Conservation (phyloP, 1,139 yeast species). For the Candida labiduridarum region DNA sequence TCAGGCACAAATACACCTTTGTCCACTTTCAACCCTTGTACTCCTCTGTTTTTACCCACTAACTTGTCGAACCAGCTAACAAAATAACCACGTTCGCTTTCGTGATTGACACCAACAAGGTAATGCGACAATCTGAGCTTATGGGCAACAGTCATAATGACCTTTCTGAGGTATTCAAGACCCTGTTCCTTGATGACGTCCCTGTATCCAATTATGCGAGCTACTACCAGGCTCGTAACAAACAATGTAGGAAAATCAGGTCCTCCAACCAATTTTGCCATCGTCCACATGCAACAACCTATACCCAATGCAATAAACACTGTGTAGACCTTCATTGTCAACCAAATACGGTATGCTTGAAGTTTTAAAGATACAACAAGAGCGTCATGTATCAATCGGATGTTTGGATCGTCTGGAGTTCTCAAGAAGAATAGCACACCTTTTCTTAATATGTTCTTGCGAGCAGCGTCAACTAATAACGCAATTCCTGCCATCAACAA, state of each 20-base stretch:
- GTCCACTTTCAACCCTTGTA: neutral
- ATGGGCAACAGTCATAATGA: conserved; percentile 59
- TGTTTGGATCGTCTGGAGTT: conserved; percentile 93
- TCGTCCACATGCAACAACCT: conserved; percentile 61
- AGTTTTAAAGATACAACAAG: conserved; percentile 70
- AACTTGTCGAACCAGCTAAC: conserved; percentile 27
- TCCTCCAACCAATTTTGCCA: conserved; percentile 39
- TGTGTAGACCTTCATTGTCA: conserved; percentile 79
- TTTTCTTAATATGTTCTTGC: conserved; percentile 72
- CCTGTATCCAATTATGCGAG: neutral
- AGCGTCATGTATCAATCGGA: conserved; percentile 87
- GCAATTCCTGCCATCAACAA: conserved; percentile 87
- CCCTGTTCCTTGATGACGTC: neutral
- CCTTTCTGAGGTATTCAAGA: conserved; percentile 25
- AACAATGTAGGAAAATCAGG: conserved; percentile 15
- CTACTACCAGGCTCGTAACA: neutral
- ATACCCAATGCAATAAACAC: conserved; percentile 73
- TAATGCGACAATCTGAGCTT: conserved; percentile 76
- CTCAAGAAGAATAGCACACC: conserved; percentile 91
- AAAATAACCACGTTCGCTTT: conserved; percentile 74
- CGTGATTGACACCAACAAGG: conserved; percentile 66
- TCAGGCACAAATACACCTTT: conserved; percentile 57
- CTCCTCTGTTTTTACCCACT: conserved; percentile 32
- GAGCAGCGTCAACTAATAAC: conserved; percentile 79
- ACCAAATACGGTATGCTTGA: conserved; percentile 72